Evolutionary conservation across 2,329 filamentous ascomycete species (phyloP).

Genomic region (Myriangium duriaei): DNA sequence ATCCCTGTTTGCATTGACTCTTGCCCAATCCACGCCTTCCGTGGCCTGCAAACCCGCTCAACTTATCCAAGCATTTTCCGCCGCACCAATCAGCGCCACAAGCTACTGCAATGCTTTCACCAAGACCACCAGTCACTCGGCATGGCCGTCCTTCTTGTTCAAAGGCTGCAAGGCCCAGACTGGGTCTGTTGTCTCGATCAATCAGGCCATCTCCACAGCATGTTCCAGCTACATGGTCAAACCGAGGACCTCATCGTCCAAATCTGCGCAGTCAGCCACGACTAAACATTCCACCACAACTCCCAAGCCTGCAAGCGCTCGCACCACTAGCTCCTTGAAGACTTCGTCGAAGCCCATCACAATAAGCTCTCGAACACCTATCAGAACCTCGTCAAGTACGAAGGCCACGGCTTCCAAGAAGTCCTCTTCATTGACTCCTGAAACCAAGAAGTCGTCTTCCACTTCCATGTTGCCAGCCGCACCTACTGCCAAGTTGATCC

Average conservation of each 20-base stretch:
- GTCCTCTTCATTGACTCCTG: background rate
- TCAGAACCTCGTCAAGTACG: background rate
- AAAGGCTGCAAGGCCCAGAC: background rate
- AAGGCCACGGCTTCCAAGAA: background rate
- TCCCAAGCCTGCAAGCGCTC: background rate
- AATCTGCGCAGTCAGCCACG: background rate
- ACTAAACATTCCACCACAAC: background rate
- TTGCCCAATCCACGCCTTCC: too few species aligned
- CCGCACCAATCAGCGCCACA: background rate
- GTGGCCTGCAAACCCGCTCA: background rate
- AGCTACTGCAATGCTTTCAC: conserved; percentile 1
- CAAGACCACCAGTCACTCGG: background rate
- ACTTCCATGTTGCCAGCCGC: too few species aligned
- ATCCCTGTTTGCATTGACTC: background rate
- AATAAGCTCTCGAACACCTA: background rate
- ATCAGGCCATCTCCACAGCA: background rate
- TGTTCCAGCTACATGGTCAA: background rate
- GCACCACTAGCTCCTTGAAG: background rate
- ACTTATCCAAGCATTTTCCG: background rate
- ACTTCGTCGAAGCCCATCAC: background rate
- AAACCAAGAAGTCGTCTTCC: too few species aligned
- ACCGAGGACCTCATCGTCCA: background rate
- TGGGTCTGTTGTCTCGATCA: background rate
- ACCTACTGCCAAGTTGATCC: conserved; percentile 1
- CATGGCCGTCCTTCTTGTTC: conserved; percentile 1